These are phyloP conservation scores for Spathaspora passalidarum DNA, from an alignment of 805 yeast genomes.

Conservation along the genomic window DNA sequence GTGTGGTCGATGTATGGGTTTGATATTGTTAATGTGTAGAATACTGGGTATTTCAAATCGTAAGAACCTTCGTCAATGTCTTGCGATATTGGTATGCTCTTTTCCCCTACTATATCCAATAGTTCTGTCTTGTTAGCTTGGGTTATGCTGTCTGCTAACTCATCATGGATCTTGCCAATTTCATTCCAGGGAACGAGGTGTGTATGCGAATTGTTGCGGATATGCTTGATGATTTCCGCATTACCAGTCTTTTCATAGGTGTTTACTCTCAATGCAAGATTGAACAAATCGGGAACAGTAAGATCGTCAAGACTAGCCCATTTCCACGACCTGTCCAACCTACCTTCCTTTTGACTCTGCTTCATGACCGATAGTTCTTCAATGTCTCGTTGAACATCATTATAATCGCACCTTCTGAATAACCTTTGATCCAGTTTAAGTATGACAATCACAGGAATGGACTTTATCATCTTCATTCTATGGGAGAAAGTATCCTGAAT, in stretches of 20 bases:
- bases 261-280: constrained; percentile 16
- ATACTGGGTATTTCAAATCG: not conserved
- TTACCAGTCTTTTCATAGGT: not conserved
- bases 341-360: not conserved
- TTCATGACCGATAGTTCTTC: not conserved
- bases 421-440: not conserved
- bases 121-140: constrained; percentile 7
- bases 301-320: not conserved
- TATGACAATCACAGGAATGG: not conserved
- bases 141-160: constrained; percentile 9
- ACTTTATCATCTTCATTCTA: not conserved
- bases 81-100: not conserved
- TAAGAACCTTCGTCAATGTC: not conserved
- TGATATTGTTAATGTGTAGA: not conserved
- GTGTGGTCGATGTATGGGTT: not conserved
- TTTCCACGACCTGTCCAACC: not conserved
- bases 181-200: constrained; percentile 7
- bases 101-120: not conserved
- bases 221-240: not conserved
- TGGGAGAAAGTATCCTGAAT: not conserved
- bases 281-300: constrained; percentile 21
- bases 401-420: not conserved
- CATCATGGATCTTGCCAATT: constrained; percentile 9
- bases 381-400: not conserved
- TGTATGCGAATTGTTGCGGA: not conserved